Percentiles rank a stretch among this genome's conserved stretches.
Evolutionary conservation across 805 yeast species (phyloP).

Genomic region (Starmerella powellii): DNA sequence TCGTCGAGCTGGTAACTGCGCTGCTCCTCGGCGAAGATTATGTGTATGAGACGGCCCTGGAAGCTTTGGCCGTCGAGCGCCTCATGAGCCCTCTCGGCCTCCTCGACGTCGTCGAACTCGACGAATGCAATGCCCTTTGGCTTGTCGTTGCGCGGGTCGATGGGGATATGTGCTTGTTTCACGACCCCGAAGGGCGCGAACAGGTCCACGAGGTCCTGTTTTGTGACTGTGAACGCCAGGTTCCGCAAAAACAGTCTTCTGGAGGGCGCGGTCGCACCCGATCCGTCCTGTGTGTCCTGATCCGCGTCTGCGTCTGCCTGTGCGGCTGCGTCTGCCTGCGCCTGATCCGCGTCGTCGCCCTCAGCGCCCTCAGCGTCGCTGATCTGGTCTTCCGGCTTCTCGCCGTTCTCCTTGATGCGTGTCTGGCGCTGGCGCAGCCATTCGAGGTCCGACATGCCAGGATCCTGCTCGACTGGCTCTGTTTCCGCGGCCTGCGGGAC

Average conservation of each 20-base stretch:
- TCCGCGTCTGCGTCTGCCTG: slow-evolving; percentile 41
- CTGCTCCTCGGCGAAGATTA: slow-evolving; percentile 72
- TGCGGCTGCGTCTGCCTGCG: slow-evolving; percentile 24
- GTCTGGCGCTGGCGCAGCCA: slow-evolving; percentile 73
- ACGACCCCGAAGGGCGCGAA: slow-evolving; percentile 59
- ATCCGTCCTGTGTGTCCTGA: no score
- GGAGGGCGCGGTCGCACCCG: no score
- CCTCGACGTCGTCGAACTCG: slow-evolving; percentile 51
- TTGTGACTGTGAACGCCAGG: slow-evolving; percentile 65
- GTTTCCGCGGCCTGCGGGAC: slow-evolving; percentile 6
- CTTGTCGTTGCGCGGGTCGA: slow-evolving; percentile 78
- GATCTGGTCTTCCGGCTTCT: slow-evolving; percentile 14
- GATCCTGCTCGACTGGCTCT: slow-evolving; percentile 43
- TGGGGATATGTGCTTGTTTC: slow-evolving; percentile 84
- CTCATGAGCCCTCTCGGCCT: slow-evolving; percentile 65
- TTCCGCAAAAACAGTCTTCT: slow-evolving; percentile 84
- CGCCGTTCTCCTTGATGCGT: slow-evolving; percentile 46
- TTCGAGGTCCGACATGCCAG: slow-evolving; percentile 58
- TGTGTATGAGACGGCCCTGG: slow-evolving; percentile 87
- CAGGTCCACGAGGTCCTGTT: slow-evolving; percentile 57
- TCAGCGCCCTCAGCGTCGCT: slow-evolving; percentile 2
- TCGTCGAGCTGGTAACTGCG: slow-evolving; percentile 79
- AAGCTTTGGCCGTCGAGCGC: slow-evolving; percentile 75
- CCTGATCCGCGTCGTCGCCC: slow-evolving; percentile 1
- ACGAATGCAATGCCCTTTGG: slow-evolving; percentile 90